A percentile compares a stretch with the other conserved stretches of the same genome.
Conservation (phyloP, 148 eudicot genomes). For the Persicaria tinctoria region DNA sequence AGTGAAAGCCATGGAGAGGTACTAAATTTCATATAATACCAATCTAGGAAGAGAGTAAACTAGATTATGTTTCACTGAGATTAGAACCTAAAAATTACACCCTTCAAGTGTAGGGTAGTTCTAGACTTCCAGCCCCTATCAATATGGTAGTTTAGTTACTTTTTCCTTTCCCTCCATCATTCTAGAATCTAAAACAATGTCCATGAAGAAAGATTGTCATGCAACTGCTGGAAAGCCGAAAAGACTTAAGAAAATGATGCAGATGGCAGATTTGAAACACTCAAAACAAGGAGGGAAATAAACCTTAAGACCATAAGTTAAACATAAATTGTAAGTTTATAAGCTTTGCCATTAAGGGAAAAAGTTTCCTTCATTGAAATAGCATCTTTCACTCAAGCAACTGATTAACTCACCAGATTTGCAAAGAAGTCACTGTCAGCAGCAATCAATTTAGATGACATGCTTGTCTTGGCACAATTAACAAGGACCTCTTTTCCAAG, state of each 20-base stretch:
- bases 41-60: neutral
- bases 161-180: too few species aligned
- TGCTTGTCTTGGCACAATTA: slow-evolving; percentile 97
- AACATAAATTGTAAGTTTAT: too few species aligned
- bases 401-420: slow-evolving; percentile 42
- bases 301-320: neutral
- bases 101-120: too few species aligned
- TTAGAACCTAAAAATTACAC: too few species aligned
- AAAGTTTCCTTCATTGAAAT: neutral
- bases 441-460: slow-evolving; percentile 83
- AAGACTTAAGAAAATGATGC: too few species aligned
- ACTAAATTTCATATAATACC: neutral
- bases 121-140: too few species aligned
- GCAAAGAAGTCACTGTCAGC: slow-evolving; percentile 88
- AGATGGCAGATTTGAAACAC: too few species aligned
- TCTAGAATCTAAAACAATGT: too few species aligned
- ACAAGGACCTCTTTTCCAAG: slow-evolving; percentile 87
- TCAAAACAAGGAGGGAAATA: too few species aligned
- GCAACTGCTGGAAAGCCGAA: too few species aligned
- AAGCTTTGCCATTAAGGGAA: neutral
- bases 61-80: neutral
- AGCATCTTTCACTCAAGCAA: neutral
- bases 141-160: too few species aligned
- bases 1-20: neutral
- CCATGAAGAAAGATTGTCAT: too few species aligned